Conservation (phyloP, 441 rosid species). For the Populus hybrid region DNA sequence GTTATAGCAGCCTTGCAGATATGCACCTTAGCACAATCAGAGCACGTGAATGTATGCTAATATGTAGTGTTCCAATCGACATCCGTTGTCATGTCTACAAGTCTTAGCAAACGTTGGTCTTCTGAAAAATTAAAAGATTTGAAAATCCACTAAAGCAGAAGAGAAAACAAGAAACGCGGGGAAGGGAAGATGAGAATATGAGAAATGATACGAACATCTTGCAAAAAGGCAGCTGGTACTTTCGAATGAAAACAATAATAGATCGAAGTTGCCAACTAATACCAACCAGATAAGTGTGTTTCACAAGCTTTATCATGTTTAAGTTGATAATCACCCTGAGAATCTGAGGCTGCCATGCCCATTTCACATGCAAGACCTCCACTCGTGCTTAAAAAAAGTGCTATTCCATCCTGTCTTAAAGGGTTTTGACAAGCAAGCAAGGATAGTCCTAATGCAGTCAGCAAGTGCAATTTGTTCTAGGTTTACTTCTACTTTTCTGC, state of each 20-base stretch:
- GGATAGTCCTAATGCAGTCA: slow-evolving; percentile 9
- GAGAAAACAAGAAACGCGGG: slow-evolving; percentile 14
- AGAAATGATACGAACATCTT: slow-evolving; percentile 33
- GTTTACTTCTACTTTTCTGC: slow-evolving; percentile 13
- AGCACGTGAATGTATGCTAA: slow-evolving; percentile 30
- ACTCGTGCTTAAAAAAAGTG: slow-evolving; percentile 20
- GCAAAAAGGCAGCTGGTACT: slow-evolving; percentile 53
- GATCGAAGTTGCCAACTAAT: slow-evolving; percentile 40
- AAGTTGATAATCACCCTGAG: slow-evolving; percentile 12
- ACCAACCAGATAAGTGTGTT: slow-evolving; percentile 25
- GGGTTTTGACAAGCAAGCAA: neutral
- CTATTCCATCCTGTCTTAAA: slow-evolving; percentile 10
- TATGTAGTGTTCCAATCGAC: slow-evolving; percentile 14
- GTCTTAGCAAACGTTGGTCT: slow-evolving; percentile 14
- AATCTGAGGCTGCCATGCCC: slow-evolving; percentile 32
- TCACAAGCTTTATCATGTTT: slow-evolving; percentile 14
- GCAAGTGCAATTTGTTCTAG: slow-evolving; percentile 18
- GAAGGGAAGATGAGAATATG: neutral
- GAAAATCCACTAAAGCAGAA: slow-evolving; percentile 20
- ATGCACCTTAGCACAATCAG: slow-evolving; percentile 23
- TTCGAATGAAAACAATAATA: slow-evolving; percentile 30
- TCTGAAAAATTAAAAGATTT: slow-evolving; percentile 30
- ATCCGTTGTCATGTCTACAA: slow-evolving; percentile 23
- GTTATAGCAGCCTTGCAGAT: slow-evolving; percentile 12
- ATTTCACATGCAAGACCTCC: slow-evolving; percentile 27